Base-by-base conservation (phyloP, 495 filamentous ascomycete genomes). In the Jackrogersella multiformis region DNA sequence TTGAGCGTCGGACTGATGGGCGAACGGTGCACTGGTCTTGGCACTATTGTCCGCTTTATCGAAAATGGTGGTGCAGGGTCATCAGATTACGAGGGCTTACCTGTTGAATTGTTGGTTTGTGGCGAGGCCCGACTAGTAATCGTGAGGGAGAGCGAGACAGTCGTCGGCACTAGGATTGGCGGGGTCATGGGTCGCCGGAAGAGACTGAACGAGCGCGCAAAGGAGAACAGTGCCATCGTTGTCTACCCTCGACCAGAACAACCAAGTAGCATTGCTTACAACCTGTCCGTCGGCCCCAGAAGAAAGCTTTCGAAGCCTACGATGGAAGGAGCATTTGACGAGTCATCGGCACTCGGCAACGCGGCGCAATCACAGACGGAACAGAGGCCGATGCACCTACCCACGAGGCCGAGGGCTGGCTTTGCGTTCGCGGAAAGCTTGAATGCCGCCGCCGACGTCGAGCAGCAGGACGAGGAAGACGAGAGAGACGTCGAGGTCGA, bases 101-200 rank as follows among this genome's bases (percentile, higher is more conserved):
- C 82, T 18, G 60, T 78, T 16, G 88, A 91, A 56, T 78, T 90
- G 2, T 70, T 93, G 1, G 77, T 92, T 4, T 81, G 85, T 6
- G 86, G 87, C 32, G 89, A 93, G 70, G 86, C 83, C 61, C 83
- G 88, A 13, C 66, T 90, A 9, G 78, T 89, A 26, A 78, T 90
- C 35, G 77, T 90, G 20, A 83, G 86, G 10, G 80, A 82, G 75
- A 74, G 73, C 56, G 72, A 76, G 36, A 71, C 72, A 9, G 70
- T 72, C 8, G 69, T 73, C 2, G 76, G 74, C 42, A 80, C 61
- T 57, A 76, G 48, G 46, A 75, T 73, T 21, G 73, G 74, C 24
- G 70, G 73, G 9, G 76, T 78, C 12, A 66, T 83, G 10, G 74
- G 77, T 5, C 73, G 70, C 15, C 64, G 67, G 15, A 73, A 64